Base-by-base conservation (phyloP, 2,329 filamentous ascomycete genomes). In the Colletotrichum endophyticum region DNA sequence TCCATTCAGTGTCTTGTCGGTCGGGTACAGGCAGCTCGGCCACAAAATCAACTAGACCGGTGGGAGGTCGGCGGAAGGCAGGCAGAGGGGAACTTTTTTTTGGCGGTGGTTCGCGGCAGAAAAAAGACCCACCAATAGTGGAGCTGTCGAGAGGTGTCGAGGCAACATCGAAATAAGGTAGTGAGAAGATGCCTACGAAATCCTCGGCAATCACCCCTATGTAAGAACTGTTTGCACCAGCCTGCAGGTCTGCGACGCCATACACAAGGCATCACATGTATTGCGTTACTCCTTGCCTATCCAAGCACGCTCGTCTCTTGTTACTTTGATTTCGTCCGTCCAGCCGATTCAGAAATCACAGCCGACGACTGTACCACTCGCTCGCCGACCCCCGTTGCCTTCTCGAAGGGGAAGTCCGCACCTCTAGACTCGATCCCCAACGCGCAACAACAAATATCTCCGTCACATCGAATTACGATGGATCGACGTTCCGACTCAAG, bases 401-500 rank as follows among this genome's bases (percentile, higher is more conserved):
- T 49, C n/a, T 49, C 44, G n/a, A 22, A 49, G n/a, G 44, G 44
- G 44, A 49, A 49, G 44, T 15, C 62, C 22, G 25, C 12, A 15
- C 32, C n/a, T 64, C 62, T 11, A 44, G 32, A 22, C 22, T 30
- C 13, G 22, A 15, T 39, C 16, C 34, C 28, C 59, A 34, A 30
- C 34, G 34, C 22, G 34, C 62, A 16, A 32, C 34, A 64, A n/a
- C 34, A 27, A 39, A 16, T 39, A 49, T 19, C 28, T 32, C 36
- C 13, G 36, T n/a, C n/a, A 44, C 34, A 53, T 25, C 19, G 15
- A 19, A 53, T 36, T 57, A 39, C 44, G 80, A 90, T 92, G 91
- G 90, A 92, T 78, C 87, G 89, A 70, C 87, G 87, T 71, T 87
- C 87, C 78, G 86, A 87, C 73, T 86, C 87, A 16, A 85, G 87